phyloP scores from a whole-genome alignment of 768 basidiomycete genomes.

The Tulasnella sp. region DNA sequence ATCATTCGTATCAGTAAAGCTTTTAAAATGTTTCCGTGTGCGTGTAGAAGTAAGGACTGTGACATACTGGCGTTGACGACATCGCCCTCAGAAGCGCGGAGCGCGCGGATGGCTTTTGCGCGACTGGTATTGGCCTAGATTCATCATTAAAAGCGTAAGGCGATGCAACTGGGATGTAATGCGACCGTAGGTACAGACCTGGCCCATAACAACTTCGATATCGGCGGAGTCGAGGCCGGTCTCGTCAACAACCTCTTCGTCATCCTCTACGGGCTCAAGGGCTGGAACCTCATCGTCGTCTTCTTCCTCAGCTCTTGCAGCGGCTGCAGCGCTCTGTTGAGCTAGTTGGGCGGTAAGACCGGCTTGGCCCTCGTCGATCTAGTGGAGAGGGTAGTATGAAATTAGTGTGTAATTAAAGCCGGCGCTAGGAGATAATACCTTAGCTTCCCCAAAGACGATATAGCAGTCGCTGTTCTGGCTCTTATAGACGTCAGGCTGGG shows the following conservation, averaged over 20 bases:
- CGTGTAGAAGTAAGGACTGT: background rate
- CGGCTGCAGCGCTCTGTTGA: conserved; percentile 65
- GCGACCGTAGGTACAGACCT: conserved; percentile 35
- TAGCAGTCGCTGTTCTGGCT: conserved; percentile 96
- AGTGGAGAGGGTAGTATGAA: background rate
- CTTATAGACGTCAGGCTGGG: conserved; percentile 96
- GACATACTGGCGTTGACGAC: conserved; percentile 93
- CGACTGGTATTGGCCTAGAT: conserved; percentile 78
- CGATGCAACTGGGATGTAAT: no score
- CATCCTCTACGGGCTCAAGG: conserved; percentile 62
- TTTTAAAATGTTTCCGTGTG: background rate
- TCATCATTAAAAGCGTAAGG: background rate
- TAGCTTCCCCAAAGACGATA: conserved; percentile 98
- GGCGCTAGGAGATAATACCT: conserved; percentile 45
- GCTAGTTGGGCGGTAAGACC: conserved; percentile 53
- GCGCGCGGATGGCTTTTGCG: conserved; percentile 83
- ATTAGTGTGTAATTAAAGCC: background rate
- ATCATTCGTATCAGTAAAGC: background rate
- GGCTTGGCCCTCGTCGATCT: conserved; percentile 86
- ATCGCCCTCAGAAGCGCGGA: conserved; percentile 91
- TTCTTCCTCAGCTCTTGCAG: conserved; percentile 51
- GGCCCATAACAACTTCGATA: conserved; percentile 86
- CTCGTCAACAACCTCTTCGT: conserved; percentile 75
- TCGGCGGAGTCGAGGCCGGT: conserved; percentile 89
- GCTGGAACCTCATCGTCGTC: conserved; percentile 75